A percentile compares a stretch with the other conserved stretches of the same genome.
These are phyloP conservation scores for Aspergillus funiculosus DNA, from an alignment of 495 filamentous ascomycete genomes.

Conservation along the genomic window DNA sequence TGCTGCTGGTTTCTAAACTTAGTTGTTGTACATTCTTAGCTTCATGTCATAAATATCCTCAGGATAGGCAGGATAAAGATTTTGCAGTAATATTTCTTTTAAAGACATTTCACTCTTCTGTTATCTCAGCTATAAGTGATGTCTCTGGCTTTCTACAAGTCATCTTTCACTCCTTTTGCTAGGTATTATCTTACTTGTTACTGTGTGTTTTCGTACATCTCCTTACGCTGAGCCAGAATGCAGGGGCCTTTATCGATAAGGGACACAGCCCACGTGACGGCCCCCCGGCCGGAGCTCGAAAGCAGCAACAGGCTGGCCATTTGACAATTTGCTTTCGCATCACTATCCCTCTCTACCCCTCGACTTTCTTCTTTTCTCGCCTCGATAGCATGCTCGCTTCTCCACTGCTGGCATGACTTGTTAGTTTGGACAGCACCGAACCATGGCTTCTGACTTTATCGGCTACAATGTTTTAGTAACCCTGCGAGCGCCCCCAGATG, in stretches of 20 bases:
- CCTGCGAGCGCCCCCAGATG: conserved; percentile 58
- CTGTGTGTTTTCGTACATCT: too few relatives aligned
- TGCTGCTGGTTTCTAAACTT: too few relatives aligned
- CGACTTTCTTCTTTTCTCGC: not conserved
- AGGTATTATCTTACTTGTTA: too few relatives aligned
- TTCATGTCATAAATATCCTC: too few relatives aligned
- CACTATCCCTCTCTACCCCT: conserved; percentile 7
- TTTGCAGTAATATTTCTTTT: too few relatives aligned
- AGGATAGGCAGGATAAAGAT: too few relatives aligned
- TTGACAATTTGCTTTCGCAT: conserved; percentile 14
- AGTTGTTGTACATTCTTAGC: too few relatives aligned
- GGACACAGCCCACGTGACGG: conserved; percentile 10
- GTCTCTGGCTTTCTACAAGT: too few relatives aligned
- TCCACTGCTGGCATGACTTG: conserved; percentile 6
- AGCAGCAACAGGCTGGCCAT: conserved; percentile 5
- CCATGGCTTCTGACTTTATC: conserved; percentile 66
- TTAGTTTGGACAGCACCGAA: conserved; percentile 4
- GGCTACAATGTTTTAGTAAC: conserved; percentile 75
- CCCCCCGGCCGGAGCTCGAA: conserved; percentile 3
- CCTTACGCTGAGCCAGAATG: too few relatives aligned
- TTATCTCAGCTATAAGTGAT: too few relatives aligned
- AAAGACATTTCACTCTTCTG: too few relatives aligned
- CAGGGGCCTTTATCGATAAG: conserved; percentile 11
- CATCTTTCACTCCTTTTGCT: too few relatives aligned
- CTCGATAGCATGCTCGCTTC: conserved; percentile 2